These are phyloP conservation scores for Wakefieldia striispora DNA, from an alignment of 768 basidiomycete genomes.

Conservation along the genomic window DNA sequence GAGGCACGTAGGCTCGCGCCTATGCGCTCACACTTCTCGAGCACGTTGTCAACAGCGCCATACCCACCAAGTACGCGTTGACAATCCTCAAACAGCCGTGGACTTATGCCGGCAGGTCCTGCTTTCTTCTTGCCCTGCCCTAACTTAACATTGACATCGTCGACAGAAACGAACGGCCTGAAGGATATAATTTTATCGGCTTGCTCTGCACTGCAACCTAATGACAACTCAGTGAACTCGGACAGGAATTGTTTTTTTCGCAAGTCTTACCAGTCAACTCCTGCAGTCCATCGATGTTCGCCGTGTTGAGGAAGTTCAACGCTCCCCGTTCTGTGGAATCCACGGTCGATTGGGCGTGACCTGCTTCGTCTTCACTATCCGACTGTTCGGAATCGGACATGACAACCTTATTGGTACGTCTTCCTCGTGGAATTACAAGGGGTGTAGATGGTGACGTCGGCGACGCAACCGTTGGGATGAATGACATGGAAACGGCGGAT, in stretches of 20 bases:
- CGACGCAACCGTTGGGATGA: slow-evolving; percentile 34
- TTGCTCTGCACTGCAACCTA: slow-evolving; percentile 80
- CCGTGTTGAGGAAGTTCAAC: slow-evolving; percentile 67
- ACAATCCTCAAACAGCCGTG: slow-evolving; percentile 89
- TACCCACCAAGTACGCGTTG: slow-evolving; percentile 82
- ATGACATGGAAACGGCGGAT: slow-evolving; percentile 22
- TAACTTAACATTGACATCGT: slow-evolving; percentile 74
- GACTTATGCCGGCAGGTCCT: slow-evolving; percentile 78
- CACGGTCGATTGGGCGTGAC: slow-evolving; percentile 32
- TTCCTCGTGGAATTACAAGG: slow-evolving; percentile 42
- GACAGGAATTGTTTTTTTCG: neutral
- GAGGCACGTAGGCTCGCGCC: slow-evolving; percentile 70
- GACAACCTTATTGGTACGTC: slow-evolving; percentile 58
- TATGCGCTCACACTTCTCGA: slow-evolving; percentile 85
- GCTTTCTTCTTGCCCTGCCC: slow-evolving; percentile 87
- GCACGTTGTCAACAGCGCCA: slow-evolving; percentile 81
- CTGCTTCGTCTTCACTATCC: slow-evolving; percentile 47
- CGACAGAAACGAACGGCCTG: slow-evolving; percentile 76
- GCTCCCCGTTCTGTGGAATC: slow-evolving; percentile 48
- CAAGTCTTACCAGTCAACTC: slow-evolving; percentile 65
- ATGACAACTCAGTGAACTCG: slow-evolving; percentile 3
- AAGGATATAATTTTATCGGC: slow-evolving; percentile 74
- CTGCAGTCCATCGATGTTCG: slow-evolving; percentile 60
- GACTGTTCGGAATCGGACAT: slow-evolving; percentile 59
- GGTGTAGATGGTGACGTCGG: slow-evolving; percentile 43